These are phyloP conservation scores for Hypericum androsaemum DNA, from an alignment of 345 rosid genomes.

Conservation along the genomic window DNA sequence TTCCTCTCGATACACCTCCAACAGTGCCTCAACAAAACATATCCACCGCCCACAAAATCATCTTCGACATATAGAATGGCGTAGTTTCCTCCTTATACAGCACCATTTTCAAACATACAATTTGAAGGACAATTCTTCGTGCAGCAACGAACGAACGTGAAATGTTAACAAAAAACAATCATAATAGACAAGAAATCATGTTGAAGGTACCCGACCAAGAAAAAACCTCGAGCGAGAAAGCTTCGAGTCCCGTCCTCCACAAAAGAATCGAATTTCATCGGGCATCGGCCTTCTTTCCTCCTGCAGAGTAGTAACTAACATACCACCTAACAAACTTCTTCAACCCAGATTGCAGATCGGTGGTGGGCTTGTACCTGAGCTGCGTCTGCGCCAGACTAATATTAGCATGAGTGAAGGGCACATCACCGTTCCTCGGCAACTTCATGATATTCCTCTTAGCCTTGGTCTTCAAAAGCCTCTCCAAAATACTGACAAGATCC, in stretches of 20 bases:
- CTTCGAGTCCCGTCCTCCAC: too few species aligned
- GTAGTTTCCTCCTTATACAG: background rate
- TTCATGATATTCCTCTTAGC: slow-evolving; percentile 73
- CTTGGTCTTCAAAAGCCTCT: slow-evolving; percentile 69
- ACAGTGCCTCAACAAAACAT: background rate
- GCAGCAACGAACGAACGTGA: slow-evolving; percentile 20
- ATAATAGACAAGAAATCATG: slow-evolving; percentile 29
- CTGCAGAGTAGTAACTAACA: slow-evolving; percentile 50
- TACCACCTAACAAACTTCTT: slow-evolving; percentile 95
- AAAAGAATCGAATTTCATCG: slow-evolving; percentile 24
- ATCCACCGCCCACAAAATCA: background rate
- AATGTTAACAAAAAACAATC: slow-evolving; percentile 27
- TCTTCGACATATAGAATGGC: background rate
- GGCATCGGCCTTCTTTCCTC: slow-evolving; percentile 41
- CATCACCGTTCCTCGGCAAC: slow-evolving; percentile 91
- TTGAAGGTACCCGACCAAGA: slow-evolving; percentile 22
- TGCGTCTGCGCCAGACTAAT: slow-evolving; percentile 71
- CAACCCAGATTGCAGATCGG: slow-evolving; percentile 75
- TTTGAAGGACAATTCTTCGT: slow-evolving; percentile 14
- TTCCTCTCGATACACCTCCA: slow-evolving; percentile 3
- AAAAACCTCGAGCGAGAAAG: background rate
- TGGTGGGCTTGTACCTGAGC: slow-evolving; percentile 77
- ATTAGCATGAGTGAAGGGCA: slow-evolving; percentile 84
- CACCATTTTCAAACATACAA: slow-evolving; percentile 1
- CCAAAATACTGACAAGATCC: slow-evolving; percentile 72